These are phyloP conservation scores for Ophiocordyceps sinensis DNA, from an alignment of 2,329 filamentous ascomycete species.

Conservation along the genomic window DNA sequence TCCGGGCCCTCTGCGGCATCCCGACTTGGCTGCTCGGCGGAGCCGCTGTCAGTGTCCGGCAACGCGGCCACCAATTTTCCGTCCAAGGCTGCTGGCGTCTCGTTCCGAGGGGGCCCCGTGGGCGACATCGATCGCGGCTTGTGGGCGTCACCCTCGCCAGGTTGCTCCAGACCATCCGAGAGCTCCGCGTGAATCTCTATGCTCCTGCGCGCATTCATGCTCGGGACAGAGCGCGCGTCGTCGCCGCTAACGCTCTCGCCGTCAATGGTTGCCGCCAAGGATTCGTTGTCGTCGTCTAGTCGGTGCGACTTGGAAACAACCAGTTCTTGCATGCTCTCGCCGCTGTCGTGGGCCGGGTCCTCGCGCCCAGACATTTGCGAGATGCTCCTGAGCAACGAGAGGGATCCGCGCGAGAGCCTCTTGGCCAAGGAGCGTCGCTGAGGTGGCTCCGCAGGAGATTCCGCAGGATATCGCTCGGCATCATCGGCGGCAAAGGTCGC, in stretches of 20 bases:
- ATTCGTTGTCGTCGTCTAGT: slow-evolving; percentile 30
- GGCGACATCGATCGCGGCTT: too few relatives aligned
- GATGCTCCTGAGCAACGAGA: slow-evolving; percentile 26
- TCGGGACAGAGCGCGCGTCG: slow-evolving; percentile 15
- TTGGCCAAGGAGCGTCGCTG: slow-evolving; percentile 26
- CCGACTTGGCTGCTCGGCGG: background rate
- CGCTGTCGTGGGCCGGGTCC: slow-evolving; percentile 7
- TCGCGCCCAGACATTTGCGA: slow-evolving; percentile 19
- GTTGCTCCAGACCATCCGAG: slow-evolving; percentile 6
- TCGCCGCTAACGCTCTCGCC: slow-evolving; percentile 29
- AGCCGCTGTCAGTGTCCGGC: background rate
- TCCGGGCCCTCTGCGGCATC: slow-evolving; percentile 3
- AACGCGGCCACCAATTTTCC: too few relatives aligned
- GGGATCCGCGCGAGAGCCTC: slow-evolving; percentile 33
- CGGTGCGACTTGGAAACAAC: slow-evolving; percentile 18
- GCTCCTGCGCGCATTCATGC: slow-evolving; percentile 10
- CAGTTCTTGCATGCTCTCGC: slow-evolving; percentile 32
- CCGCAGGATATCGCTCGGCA: slow-evolving; percentile 20
- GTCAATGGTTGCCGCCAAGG: slow-evolving; percentile 44
- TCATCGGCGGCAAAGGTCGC: slow-evolving; percentile 58
- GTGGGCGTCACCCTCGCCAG: background rate
- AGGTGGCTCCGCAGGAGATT: slow-evolving; percentile 4
- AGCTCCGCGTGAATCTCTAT: slow-evolving; percentile 27
- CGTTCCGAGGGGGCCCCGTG: too few relatives aligned
- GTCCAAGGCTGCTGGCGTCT: too few relatives aligned